Evolutionary conservation across 1,139 yeast species (phyloP).

Genomic region (Geotrichum candidum): DNA sequence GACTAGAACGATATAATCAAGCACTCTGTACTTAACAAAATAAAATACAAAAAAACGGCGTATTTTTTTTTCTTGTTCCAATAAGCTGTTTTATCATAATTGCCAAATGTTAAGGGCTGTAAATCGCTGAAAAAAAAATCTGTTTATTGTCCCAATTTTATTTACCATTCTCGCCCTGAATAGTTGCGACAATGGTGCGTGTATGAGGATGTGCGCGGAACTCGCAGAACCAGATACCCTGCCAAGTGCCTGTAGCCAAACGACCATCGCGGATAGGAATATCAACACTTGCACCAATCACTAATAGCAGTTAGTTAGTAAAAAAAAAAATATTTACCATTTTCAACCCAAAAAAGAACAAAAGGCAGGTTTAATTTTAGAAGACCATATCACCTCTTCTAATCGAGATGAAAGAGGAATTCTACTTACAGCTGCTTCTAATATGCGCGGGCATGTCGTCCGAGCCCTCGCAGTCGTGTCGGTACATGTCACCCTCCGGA

Average conservation of each 20-base stretch:
- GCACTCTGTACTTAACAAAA: no score
- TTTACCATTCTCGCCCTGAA: conserved; percentile 48
- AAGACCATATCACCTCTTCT: background rate
- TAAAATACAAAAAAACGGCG: no score
- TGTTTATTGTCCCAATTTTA: no score
- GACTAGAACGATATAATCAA: no score
- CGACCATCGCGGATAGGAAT: conserved; percentile 67
- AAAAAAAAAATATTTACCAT: no score
- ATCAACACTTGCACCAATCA: conserved; percentile 59
- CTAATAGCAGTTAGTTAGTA: conserved; percentile 12
- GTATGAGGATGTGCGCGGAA: conserved; percentile 60
- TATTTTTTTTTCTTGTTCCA: no score
- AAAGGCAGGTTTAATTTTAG: background rate
- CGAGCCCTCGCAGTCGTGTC: conserved; percentile 67
- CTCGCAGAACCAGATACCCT: conserved; percentile 71
- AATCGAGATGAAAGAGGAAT: background rate
- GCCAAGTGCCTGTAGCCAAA: conserved; percentile 77
- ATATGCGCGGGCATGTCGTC: conserved; percentile 85
- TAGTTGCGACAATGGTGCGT: conserved; percentile 64
- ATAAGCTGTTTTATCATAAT: no score
- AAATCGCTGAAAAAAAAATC: no score
- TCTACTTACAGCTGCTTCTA: conserved; percentile 43
- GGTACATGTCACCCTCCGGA: conserved; percentile 60
- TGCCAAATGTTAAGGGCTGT: no score
- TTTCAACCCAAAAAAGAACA: background rate